phyloP scores from a whole-genome alignment of 2,329 filamentous ascomycete genomes.

The Leptographium flavum region DNA sequence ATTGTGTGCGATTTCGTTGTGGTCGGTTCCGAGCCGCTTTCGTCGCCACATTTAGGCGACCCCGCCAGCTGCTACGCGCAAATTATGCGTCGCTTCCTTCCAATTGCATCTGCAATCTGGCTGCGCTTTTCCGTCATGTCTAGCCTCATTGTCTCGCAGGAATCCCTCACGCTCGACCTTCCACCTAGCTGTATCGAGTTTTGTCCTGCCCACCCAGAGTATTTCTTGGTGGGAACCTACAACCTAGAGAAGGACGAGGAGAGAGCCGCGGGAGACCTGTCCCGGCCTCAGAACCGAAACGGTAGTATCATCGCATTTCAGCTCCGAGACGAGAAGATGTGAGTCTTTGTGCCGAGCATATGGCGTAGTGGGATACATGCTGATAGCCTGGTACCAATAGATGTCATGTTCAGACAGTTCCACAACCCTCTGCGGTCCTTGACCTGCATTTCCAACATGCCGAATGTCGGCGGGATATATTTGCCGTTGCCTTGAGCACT shows the following conservation, averaged over 20 bases:
- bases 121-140: constrained; percentile 2
- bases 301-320: constrained; percentile 60
- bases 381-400: constrained; percentile 1
- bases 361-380: neutral
- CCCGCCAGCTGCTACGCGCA: neutral
- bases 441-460: constrained; percentile 68
- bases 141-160: constrained; percentile 24
- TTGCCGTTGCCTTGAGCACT: constrained; percentile 68
- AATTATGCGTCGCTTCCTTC: neutral
- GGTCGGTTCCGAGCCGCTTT: too few relatives aligned
- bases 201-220: constrained; percentile 43
- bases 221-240: constrained; percentile 77
- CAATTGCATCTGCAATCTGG: neutral
- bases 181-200: constrained; percentile 72
- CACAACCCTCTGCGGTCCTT: constrained; percentile 60
- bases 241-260: constrained; percentile 41
- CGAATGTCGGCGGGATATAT: constrained; percentile 29
- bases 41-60: neutral
- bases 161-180: constrained; percentile 42
- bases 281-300: constrained; percentile 46
- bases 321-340: constrained; percentile 40
- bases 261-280: constrained; percentile 13
- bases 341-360: constrained; percentile 19
- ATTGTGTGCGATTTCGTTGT: neutral
- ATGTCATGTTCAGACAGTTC: constrained; percentile 35